A percentile compares a stretch with the other conserved stretches of the same genome.
Conservation (phyloP, 768 basidiomycete species). For the Trametes gibbosa region DNA sequence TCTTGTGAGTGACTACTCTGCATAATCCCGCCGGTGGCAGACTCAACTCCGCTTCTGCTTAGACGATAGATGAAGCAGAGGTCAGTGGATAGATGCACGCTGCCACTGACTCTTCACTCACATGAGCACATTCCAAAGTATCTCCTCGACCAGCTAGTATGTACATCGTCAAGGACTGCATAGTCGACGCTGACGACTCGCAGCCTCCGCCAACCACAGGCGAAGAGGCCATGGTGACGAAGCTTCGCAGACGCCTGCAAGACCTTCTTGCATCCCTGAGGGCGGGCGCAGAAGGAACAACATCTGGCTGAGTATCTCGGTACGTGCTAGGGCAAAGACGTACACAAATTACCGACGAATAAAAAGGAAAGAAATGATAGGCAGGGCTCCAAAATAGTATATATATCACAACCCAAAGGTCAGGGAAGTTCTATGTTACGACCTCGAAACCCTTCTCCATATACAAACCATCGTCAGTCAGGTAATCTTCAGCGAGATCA, state of each 20-base stretch:
- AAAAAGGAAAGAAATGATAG: too few relatives aligned
- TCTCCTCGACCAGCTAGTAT: conserved; percentile 19
- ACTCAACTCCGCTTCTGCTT: neutral
- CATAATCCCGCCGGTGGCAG: too few relatives aligned
- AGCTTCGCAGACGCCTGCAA: conserved; percentile 14
- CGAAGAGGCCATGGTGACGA: conserved; percentile 10
- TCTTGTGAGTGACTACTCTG: neutral
- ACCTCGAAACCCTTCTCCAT: too few relatives aligned
- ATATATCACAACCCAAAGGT: too few relatives aligned
- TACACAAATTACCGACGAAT: too few relatives aligned
- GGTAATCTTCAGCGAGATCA: too few relatives aligned
- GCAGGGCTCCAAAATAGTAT: too few relatives aligned
- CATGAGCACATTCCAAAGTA: conserved; percentile 2
- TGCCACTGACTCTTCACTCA: too few relatives aligned
- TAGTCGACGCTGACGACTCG: too few relatives aligned
- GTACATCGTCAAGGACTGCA: neutral
- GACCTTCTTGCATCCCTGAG: conserved; percentile 13
- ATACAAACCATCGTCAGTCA: too few relatives aligned
- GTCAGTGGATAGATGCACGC: neutral
- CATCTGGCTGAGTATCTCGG: neutral
- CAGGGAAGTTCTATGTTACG: too few relatives aligned
- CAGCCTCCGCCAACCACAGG: conserved; percentile 16
- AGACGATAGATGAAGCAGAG: conserved; percentile 21
- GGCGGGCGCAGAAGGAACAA: conserved; percentile 15
- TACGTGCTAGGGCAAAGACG: neutral